A percentile compares a stretch with the other conserved stretches of the same genome.
Evolutionary conservation across 2,329 filamentous ascomycete genomes (phyloP).

Genomic region (Aphanoascus verrucosus): DNA sequence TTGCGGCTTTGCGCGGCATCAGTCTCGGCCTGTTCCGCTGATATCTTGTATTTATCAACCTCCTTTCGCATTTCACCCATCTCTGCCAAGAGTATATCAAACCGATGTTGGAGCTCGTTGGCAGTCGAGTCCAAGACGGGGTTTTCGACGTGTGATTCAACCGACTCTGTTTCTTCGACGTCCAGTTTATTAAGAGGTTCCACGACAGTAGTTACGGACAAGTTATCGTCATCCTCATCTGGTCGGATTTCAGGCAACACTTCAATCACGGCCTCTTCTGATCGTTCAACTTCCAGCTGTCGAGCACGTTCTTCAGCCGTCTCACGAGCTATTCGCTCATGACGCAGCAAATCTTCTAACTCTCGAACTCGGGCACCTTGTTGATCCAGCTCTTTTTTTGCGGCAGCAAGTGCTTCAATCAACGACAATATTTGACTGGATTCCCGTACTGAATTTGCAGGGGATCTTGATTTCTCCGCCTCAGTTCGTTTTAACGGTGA

Average conservation of each 20-base stretch:
- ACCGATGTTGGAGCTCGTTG: slow-evolving; percentile 53
- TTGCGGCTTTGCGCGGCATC: slow-evolving; percentile 63
- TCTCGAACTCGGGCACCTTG: slow-evolving; percentile 70
- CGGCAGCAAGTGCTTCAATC: slow-evolving; percentile 70
- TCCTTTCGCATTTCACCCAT: slow-evolving; percentile 73
- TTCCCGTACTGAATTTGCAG: slow-evolving; percentile 43
- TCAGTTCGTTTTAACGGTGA: slow-evolving; percentile 60
- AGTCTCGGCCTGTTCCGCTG: slow-evolving; percentile 69
- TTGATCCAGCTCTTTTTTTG: slow-evolving; percentile 77
- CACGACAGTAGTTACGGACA: slow-evolving; percentile 3
- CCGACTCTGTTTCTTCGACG: slow-evolving; percentile 21
- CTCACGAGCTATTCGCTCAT: slow-evolving; percentile 72
- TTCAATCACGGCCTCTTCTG: slow-evolving; percentile 9
- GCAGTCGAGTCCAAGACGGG: background rate
- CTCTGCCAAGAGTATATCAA: slow-evolving; percentile 66
- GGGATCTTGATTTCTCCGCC: slow-evolving; percentile 58
- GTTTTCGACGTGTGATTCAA: background rate
- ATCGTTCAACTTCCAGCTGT: slow-evolving; percentile 53
- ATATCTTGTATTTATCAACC: slow-evolving; percentile 63
- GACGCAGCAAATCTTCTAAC: slow-evolving; percentile 64
- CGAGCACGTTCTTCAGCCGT: slow-evolving; percentile 73
- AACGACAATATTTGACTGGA: slow-evolving; percentile 70
- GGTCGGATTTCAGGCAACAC: background rate
- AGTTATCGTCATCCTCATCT: slow-evolving; percentile 11
- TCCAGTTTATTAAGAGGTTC: slow-evolving; percentile 17